Evolutionary conservation across 805 yeast species (phyloP).

Genomic region (Kodamaea hsintzibuensis): DNA sequence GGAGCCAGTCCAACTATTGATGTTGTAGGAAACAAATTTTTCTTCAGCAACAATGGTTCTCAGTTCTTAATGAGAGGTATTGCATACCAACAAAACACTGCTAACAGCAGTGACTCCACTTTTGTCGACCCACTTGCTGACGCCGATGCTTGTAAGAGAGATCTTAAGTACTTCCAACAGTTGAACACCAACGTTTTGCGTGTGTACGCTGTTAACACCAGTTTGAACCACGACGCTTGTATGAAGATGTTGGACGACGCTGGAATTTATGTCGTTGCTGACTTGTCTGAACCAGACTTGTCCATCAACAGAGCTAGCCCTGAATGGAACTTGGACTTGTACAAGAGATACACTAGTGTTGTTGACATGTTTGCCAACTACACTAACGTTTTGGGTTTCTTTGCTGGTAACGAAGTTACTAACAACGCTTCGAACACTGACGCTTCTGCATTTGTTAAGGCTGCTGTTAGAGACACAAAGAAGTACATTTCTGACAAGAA

Average conservation of each 20-base stretch:
- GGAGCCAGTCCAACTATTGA: constrained; percentile 34
- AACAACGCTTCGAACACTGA: constrained; percentile 80
- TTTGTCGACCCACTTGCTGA: constrained; percentile 45
- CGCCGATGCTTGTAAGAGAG: constrained; percentile 43
- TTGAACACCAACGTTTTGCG: constrained; percentile 44
- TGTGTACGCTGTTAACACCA: constrained; percentile 43
- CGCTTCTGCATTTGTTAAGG: constrained; percentile 93
- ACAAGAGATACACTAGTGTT: constrained; percentile 76
- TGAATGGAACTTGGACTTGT: constrained; percentile 70
- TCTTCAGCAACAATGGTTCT: constrained; percentile 42
- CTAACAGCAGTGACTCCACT: constrained; percentile 21
- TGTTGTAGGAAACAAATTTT: constrained; percentile 45
- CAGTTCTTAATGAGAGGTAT: constrained; percentile 46
- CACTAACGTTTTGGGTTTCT: constrained; percentile 85
- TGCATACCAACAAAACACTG: constrained; percentile 45
- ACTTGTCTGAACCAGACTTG: constrained; percentile 63
- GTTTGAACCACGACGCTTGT: constrained; percentile 40
- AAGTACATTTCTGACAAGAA: constrained; percentile 63
- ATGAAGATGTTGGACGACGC: constrained; percentile 43
- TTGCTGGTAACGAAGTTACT: constrained; percentile 97
- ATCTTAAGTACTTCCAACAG: constrained; percentile 37
- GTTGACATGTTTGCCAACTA: constrained; percentile 79
- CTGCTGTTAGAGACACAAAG: constrained; percentile 90
- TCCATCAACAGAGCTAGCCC: constrained; percentile 82
- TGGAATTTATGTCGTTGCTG: constrained; percentile 46